These are phyloP conservation scores for Kodamaea hsintzibuensis DNA, from an alignment of 805 yeast genomes.

Conservation along the genomic window DNA sequence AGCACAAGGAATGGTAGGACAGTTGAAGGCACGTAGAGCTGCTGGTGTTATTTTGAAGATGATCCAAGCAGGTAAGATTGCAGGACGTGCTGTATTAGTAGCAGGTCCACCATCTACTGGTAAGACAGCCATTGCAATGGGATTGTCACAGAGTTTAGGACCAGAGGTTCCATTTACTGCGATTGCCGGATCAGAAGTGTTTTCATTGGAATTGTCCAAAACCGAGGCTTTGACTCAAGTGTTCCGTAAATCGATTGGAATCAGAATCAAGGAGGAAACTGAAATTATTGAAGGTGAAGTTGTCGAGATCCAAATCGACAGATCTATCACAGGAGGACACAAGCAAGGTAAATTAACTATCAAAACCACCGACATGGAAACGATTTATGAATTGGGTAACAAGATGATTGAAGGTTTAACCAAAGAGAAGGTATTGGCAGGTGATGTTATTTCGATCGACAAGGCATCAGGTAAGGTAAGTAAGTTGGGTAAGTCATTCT, in stretches of 20 bases:
- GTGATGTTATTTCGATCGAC: slow-evolving; percentile 94
- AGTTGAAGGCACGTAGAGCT: slow-evolving; percentile 89
- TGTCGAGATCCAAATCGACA: slow-evolving; percentile 91
- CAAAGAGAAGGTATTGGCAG: slow-evolving; percentile 93
- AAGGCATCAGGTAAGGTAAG: slow-evolving; percentile 93
- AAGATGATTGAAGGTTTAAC: slow-evolving; percentile 94
- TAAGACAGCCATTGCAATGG: slow-evolving; percentile 98
- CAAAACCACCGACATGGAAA: slow-evolving; percentile 97
- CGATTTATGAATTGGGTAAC: slow-evolving; percentile 91
- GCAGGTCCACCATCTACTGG: slow-evolving; percentile 99
- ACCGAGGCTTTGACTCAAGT: slow-evolving; percentile 97
- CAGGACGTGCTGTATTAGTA: slow-evolving; percentile 91
- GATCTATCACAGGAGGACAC: slow-evolving; percentile 95
- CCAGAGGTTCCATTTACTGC: slow-evolving; percentile 91
- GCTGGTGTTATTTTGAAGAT: slow-evolving; percentile 92
- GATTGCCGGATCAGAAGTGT: slow-evolving; percentile 91
- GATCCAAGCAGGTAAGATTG: slow-evolving; percentile 92
- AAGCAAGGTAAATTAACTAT: slow-evolving; percentile 97
- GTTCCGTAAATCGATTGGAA: slow-evolving; percentile 92
- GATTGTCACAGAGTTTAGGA: slow-evolving; percentile 73
- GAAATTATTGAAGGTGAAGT: slow-evolving; percentile 99
- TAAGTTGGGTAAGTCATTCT: slow-evolving; percentile 92
- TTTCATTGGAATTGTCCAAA: slow-evolving; percentile 86
- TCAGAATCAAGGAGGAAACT: slow-evolving; percentile 93
- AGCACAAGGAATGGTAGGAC: slow-evolving; percentile 97